Evolutionary conservation across 108 stramenopile species (phyloP), one percentile per base, ranked within the genome.

Genomic region (Skeletonema marinoi): DNA sequence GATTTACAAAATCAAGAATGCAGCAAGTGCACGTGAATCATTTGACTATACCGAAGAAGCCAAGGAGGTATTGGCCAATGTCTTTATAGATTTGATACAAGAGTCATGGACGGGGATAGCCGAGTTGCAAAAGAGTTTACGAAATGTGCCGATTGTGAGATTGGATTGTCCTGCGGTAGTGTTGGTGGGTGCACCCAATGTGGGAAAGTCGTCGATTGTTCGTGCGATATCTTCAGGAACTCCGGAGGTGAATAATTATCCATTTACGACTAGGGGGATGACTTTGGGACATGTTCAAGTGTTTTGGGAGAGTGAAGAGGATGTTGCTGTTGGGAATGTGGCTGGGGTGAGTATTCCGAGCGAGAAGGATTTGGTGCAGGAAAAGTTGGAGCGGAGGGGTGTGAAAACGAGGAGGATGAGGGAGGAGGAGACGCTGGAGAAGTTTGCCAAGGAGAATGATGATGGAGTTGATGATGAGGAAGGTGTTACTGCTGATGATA

Each of bases 171-270:
- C 98, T 21, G 96, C 97, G 3, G 94, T 97, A 12, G 97, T 97
- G 0, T 80, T 99, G 68, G 96, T 98, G 1, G 98, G 98, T 17
- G 97, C 96, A 30, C 98, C 98, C 5, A 99, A 99, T 89, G 98
- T 98, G 6, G 98, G 98, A 42, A 60, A 56, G 77, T 93, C 92
- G 16, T 89, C 89, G 31, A 96, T 99, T 39, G 96, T 99, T 3
- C 78, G 97, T 56, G 84, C 76, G 4, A 92, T 99, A 29, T 93
- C 93, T 11, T 92, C 94, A 19, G 97, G 94, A 21, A 96, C 93
- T 6, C 98, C 98, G 3, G 98, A 97, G 83, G 96, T 99, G 1
- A 96, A 94, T 89, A 96, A 97, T 73, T 99, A 99, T 78, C 97
- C 97, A 1, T 99, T 99, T 84, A 99, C 98, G 30, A 99, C 98